Base-by-base conservation (phyloP, 192 early-diverging fungal genomes). In the Backusella mclennaniae region DNA sequence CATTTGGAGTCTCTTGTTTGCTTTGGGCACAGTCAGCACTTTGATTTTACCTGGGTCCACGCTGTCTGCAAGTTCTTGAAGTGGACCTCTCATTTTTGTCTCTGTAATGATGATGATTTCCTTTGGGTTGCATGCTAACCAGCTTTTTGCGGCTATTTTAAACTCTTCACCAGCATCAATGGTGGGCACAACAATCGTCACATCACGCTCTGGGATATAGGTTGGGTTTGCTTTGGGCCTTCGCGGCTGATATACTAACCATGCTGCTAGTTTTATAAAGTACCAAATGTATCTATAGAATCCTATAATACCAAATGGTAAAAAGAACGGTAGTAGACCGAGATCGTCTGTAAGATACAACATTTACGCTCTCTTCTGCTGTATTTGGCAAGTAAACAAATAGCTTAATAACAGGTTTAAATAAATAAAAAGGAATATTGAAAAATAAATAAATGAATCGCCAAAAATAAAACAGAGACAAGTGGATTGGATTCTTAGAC, bases 101-200 rank as follows among this genome's bases (percentile, higher is more conserved):
- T 86, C 89, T 0, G 92, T 93, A 15, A 93, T 85, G 70, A 93
- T 92, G 71, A 93, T 87, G 77, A 93, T 89, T 74, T 93, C 91
- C 67, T 85, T 91, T 7, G 92, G 92, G 4, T 89, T 84, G 76
- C 80, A 83, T 41, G 73, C 82, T 11, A 93, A 79, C 92, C 92
- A 93, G 19, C 86, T 88, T 36, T 80, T 81, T 19, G 91, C 84
- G 15, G 92, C 92, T 38, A 88, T 79, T 74, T 92, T 90, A 79
- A 92, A 90, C 71, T 92, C 91, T 38, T 90, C 90, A 68, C 92
- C 92, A 9, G 90, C 90, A 81, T 93, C 92, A 76, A 93, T 93
- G 35, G 92, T 93, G n/a, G 91, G 90, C 1, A 93, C 91, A 53
- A 92, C 76, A 78, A 93, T 91, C 33, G 90, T 93, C 12, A 92